Percentiles rank a stretch among this genome's conserved stretches.
Evolutionary conservation across 352 stramenopile genomes (phyloP).

Genomic region (Globisporangium carolinianum): DNA sequence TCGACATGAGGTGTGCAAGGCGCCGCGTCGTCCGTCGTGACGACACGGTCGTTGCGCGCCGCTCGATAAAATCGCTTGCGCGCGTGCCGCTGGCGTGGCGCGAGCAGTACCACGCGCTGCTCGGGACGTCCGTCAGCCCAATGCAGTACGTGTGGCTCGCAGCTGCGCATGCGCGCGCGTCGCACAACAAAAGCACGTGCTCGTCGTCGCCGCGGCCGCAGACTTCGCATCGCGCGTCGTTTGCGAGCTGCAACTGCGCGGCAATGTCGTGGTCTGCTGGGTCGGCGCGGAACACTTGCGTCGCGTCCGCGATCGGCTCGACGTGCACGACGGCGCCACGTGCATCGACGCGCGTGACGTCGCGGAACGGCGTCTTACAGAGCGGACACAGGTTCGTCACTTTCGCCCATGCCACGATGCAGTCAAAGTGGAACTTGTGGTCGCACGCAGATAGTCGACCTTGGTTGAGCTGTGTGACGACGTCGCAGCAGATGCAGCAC

Average conservation of each 20-base stretch:
- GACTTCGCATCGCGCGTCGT: conserved; percentile 58
- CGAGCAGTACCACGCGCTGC: conserved; percentile 67
- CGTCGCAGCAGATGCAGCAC: conserved; percentile 82
- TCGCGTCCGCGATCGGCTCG: conserved; percentile 36
- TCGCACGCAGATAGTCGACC: conserved; percentile 55
- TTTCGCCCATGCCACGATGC: conserved; percentile 74
- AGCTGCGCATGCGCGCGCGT: conserved; percentile 50
- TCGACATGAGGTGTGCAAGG: conserved; percentile 71
- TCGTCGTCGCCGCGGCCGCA: conserved; percentile 75
- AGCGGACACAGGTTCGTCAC: conserved; percentile 81
- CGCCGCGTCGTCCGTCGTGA: conserved; percentile 49
- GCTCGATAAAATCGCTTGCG: conserved; percentile 49
- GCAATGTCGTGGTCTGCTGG: conserved; percentile 57
- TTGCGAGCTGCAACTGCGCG: conserved; percentile 60
- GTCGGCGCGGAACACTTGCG: conserved; percentile 60
- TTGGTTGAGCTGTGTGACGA: conserved; percentile 41
- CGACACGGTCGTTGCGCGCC: conserved; percentile 52
- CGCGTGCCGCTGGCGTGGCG: conserved; percentile 27
- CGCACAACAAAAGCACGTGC: conserved; percentile 75
- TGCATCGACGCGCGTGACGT: conserved; percentile 33
- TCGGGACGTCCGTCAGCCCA: conserved; percentile 43
- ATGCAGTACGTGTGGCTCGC: conserved; percentile 76
- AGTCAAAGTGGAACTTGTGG: conserved; percentile 84
- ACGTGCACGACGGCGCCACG: conserved; percentile 27
- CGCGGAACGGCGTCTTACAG: conserved; percentile 71